A percentile compares a stretch with the other conserved stretches of the same genome.
Conservation (phyloP, 2,329 filamentous ascomycete genomes). For the Penicillium psychrosexuale region DNA sequence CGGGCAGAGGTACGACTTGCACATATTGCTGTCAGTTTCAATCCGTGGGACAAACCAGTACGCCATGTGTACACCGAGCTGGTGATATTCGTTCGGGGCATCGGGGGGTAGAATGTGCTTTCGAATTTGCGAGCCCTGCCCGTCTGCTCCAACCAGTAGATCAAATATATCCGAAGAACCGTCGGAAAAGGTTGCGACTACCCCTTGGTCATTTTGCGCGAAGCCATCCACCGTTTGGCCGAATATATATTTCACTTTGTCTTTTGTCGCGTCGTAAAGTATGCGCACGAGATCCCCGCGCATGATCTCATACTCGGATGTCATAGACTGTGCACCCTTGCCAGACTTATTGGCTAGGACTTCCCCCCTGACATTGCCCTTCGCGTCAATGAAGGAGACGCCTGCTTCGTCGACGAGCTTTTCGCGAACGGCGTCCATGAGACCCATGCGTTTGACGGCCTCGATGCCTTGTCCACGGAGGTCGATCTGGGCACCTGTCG, state of each 20-base stretch:
- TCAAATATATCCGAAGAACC: constrained; percentile 48
- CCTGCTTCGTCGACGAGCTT: constrained; percentile 49
- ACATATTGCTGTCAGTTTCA: constrained; percentile 20
- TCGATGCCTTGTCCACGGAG: constrained; percentile 52
- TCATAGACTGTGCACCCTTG: constrained; percentile 47
- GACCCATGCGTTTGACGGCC: constrained; percentile 52
- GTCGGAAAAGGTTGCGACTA: constrained; percentile 45
- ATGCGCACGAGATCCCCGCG: constrained; percentile 54
- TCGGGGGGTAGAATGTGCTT: constrained; percentile 37
- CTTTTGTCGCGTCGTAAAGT: constrained; percentile 45
- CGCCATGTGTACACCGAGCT: constrained; percentile 23
- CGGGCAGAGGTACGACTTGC: constrained; percentile 16
- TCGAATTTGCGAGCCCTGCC: constrained; percentile 51
- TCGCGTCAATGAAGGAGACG: constrained; percentile 45
- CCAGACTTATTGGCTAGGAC: constrained; percentile 43
- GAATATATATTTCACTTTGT: constrained; percentile 34
- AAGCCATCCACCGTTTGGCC: constrained; percentile 30
- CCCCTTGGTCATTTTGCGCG: constrained; percentile 31
- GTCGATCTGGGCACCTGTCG: constrained; percentile 54
- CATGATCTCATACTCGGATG: constrained; percentile 60
- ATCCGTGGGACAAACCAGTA: constrained; percentile 30
- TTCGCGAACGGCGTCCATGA: constrained; percentile 43
- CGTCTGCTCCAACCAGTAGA: constrained; percentile 56
- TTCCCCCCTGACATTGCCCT: constrained; percentile 40
- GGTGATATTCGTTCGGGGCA: constrained; percentile 17